Percentiles rank a stretch among this genome's conserved stretches.
Evolutionary conservation across 805 yeast genomes (phyloP).

Genomic region (Komagataella pastoris): DNA sequence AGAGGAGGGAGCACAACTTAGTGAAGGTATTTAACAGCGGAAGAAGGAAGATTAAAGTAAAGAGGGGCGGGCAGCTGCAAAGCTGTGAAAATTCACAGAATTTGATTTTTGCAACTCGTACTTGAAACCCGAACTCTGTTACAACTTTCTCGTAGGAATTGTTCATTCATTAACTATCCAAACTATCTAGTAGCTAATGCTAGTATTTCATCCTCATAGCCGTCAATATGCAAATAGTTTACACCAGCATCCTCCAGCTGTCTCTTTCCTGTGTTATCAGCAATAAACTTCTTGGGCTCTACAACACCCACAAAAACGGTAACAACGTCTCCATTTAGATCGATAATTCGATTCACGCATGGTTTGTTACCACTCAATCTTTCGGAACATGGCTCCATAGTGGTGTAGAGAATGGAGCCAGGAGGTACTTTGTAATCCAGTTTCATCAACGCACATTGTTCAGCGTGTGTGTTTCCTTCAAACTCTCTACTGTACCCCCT

Average conservation of each 20-base stretch:
- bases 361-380: conserved; percentile 85
- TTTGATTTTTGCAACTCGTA: not conserved
- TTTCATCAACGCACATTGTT: conserved; percentile 84
- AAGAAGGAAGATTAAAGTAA: no score
- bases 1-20: not conserved
- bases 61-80: not conserved
- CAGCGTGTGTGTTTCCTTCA: conserved; percentile 95
- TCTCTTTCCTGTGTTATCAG: conserved; percentile 50
- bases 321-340: conserved; percentile 30
- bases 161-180: conserved; percentile 11
- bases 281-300: conserved; percentile 86
- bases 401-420: conserved; percentile 78
- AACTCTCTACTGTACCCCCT: conserved; percentile 86
- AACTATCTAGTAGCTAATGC: conserved; percentile 69
- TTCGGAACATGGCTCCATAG: conserved; percentile 94
- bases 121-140: not conserved
- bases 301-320: conserved; percentile 84
- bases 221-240: conserved; percentile 70
- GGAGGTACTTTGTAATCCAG: conserved; percentile 34
- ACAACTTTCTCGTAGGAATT: not conserved
- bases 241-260: conserved; percentile 45
- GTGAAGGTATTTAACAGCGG: not conserved
- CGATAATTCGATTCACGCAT: conserved; percentile 69
- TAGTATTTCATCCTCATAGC: conserved; percentile 60
- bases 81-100: no score